Evolutionary conservation across 2,329 filamentous ascomycete species (phyloP).

Genomic region (Colletotrichum cereale): DNA sequence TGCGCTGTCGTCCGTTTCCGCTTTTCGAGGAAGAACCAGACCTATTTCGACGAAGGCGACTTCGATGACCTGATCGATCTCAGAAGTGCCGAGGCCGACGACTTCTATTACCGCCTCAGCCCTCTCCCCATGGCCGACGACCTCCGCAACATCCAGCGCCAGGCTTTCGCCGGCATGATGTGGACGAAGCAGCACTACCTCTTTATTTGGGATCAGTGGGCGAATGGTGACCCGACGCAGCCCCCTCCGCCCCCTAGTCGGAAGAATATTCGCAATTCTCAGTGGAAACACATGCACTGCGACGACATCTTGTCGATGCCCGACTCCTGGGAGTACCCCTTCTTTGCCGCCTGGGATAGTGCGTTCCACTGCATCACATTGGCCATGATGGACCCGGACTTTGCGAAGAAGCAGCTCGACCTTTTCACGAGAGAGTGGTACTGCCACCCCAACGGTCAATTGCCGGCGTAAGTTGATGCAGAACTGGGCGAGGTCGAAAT

Average conservation of each 20-base stretch:
- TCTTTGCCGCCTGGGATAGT: conserved; percentile 97
- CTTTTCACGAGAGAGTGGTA: conserved; percentile 98
- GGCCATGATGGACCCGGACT: conserved; percentile 97
- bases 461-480: conserved; percentile 76
- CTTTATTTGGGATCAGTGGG: conserved; percentile 98
- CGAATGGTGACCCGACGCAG: conserved; percentile 90
- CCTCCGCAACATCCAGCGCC: conserved; percentile 92
- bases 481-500: not conserved
- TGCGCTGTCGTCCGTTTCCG: conserved; percentile 96
- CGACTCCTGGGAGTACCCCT: conserved; percentile 98
- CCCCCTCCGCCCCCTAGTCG: conserved; percentile 85
- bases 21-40: conserved; percentile 79
- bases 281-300: conserved; percentile 95
- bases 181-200: conserved; percentile 98
- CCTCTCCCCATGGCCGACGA: conserved; percentile 95
- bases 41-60: conserved; percentile 89
- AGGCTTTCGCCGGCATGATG: conserved; percentile 96
- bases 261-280: conserved; percentile 84
- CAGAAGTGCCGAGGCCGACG: conserved; percentile 89
- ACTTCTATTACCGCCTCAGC: conserved; percentile 95
- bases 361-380: conserved; percentile 97
- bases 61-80: conserved; percentile 93
- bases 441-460: conserved; percentile 96
- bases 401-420: conserved; percentile 97
- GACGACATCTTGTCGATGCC: conserved; percentile 98